Base-by-base conservation (phyloP, 192 early-diverging fungal genomes). In the Ambispora gerdemannii region DNA sequence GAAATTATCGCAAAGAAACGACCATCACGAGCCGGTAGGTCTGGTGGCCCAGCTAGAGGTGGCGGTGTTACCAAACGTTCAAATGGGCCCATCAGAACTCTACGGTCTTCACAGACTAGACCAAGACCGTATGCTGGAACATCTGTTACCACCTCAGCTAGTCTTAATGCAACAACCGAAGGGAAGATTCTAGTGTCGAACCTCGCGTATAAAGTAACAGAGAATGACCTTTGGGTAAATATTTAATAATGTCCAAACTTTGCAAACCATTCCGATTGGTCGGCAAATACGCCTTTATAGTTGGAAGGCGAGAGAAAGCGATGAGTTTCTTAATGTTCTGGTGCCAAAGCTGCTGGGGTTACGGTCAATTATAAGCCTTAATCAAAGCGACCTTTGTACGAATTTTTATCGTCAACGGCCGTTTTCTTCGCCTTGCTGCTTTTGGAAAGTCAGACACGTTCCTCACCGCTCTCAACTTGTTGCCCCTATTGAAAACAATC, bases 131-230 rank as follows among this genome's bases (percentile, higher is more conserved):
- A 77, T 59, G 51, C 73, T 67, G 31, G 70, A 75, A 70, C 36
- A 58, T 7, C 75, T 70, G 24, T 67, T 70, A 27, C 73, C 25
- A n/a, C 78, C 74, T 53, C 75, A 72, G 19, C 74, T 67, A 66
- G 72, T 69, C 17, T 62, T 22, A 31, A 15, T 66, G 50, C 70
- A 69, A 66, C 43, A 35, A 75, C 75, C 24, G 77, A 82, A 68
- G 80, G 80, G 55, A 81, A 84, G 75, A 82, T 84, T 52, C 75
- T 83, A 65, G 78, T 84, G 65, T 82, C 83, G 32, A 83, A 84
- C 78, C 80, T 84, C 50, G 82, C 80, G 65, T 74, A 77, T 73
- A 83, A 76, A 56, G 83, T 84, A 63, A 75, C 82, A 47, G 74
- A 79, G 50, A 77, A 77, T 43, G 82, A 84, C 72, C 74, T 83